Base-by-base conservation (phyloP, 2,329 filamentous ascomycete species). In the Neofusicoccum sp. region DNA sequence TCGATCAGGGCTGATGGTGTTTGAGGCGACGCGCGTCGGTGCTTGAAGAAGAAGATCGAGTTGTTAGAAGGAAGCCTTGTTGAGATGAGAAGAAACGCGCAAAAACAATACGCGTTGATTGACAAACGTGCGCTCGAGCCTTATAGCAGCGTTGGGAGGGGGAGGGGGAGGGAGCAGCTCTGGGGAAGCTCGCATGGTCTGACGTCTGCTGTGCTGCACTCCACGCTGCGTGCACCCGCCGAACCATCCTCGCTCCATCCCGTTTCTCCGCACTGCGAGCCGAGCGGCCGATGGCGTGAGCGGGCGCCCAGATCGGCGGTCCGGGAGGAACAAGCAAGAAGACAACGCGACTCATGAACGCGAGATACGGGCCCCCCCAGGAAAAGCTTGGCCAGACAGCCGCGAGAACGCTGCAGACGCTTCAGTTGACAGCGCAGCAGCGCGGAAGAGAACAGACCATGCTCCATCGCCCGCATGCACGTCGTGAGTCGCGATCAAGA, bases 181-280 rank as follows among this genome's bases (percentile, higher is more conserved):
- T 11, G 48, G 4, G 6, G 49, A 29, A 29, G 34, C 33, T n/a
- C 22, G 41, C 54, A 58, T 58, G 54, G 54, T 31, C 54, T 58
- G 54, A 58, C 52, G 52, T 56, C 52, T 44, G 52, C 8, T 44
- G 52, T 22, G 52, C 54, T 58, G 54, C 54, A 58, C 54, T 58
- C 54, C 54, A 58, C 54, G 54, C 54, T 58, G 54, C 54, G 54
- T 31, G 39, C 41, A 45, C 39, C 54, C 54, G 54, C 39, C 54
- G n/a, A 58, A 36, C 54, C 54, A 58, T 58, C 14, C n/a, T 58
- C 39, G 54, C 11, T 36, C 54, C 39, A 34, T 45, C 41, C 54
- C 54, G 54, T 36, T 36, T 16, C 54, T 58, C 54, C 54, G 41
- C 54, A 56, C 52, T 28, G 39, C 43, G 14, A 28, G n/a, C 14